A percentile compares a stretch with the other conserved stretches of the same genome.
Evolutionary conservation across 208 protist species (phyloP).

Genomic region (Strigomonas culicis): DNA sequence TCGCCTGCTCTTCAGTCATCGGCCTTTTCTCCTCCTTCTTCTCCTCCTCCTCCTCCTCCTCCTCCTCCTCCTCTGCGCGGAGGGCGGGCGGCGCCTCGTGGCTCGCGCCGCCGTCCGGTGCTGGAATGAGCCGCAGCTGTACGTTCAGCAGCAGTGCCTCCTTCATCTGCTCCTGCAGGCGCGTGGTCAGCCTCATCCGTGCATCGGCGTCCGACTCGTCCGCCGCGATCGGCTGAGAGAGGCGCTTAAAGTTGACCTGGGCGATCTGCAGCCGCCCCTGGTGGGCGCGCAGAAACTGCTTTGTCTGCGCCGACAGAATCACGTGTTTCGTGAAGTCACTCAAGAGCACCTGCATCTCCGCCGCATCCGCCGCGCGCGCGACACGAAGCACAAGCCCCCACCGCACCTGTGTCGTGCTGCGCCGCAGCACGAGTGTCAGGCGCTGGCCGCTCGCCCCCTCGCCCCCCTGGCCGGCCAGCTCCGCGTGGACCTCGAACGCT

Average conservation of each 20-base stretch:
- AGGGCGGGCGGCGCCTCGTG: background rate
- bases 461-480: slow-evolving; percentile 40
- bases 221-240: background rate
- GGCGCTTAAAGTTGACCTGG: slow-evolving; percentile 33
- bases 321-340: slow-evolving; percentile 22
- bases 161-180: slow-evolving; percentile 10
- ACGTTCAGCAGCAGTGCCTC: background rate
- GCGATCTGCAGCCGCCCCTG: slow-evolving; percentile 30
- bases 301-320: slow-evolving; percentile 38
- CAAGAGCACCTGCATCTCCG: slow-evolving; percentile 24
- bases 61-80: slow-evolving; percentile 5
- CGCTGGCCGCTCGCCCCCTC: slow-evolving; percentile 49
- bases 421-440: slow-evolving; percentile 46
- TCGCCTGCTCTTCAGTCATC: background rate
- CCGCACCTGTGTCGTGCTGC: slow-evolving; percentile 30
- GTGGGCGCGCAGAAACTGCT: slow-evolving; percentile 40
- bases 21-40: background rate
- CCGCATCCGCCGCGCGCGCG: background rate
- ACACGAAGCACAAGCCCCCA: slow-evolving; percentile 49
- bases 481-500: slow-evolving; percentile 49
- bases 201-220: background rate
- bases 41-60: slow-evolving; percentile 3
- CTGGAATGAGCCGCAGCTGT: slow-evolving; percentile 2
- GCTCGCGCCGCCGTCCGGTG: background rate
- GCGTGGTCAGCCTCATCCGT: slow-evolving; percentile 28